Conservation (phyloP, 2,329 filamentous ascomycete species). For the Phialophora expanda region DNA sequence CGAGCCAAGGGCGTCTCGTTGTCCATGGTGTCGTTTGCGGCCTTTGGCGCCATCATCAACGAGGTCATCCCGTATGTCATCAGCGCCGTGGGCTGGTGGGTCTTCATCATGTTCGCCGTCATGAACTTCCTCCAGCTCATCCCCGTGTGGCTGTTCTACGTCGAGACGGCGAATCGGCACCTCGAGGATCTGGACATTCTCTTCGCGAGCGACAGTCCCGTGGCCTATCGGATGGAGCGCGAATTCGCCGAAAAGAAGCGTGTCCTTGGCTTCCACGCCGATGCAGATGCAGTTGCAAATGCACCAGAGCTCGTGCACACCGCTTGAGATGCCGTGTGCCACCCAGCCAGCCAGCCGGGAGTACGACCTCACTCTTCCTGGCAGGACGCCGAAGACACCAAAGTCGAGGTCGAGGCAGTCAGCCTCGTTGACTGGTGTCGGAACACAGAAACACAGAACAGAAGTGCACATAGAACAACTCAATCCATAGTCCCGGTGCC, state of each 20-base stretch:
- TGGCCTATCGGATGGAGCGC: slow-evolving; percentile 40
- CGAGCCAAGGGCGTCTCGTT: slow-evolving; percentile 39
- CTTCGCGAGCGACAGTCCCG: slow-evolving; percentile 40
- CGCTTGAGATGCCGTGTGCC: not conserved
- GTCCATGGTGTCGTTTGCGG: slow-evolving; percentile 41
- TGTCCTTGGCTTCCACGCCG: slow-evolving; percentile 3
- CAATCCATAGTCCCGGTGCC: slow-evolving; percentile 12
- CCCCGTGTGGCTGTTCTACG: slow-evolving; percentile 45
- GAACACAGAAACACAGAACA: slow-evolving; percentile 8
- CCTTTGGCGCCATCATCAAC: slow-evolving; percentile 42
- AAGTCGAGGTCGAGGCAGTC: slow-evolving; percentile 4
- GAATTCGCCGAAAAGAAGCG: slow-evolving; percentile 27
- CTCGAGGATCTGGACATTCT: slow-evolving; percentile 46
- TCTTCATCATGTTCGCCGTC: slow-evolving; percentile 44
- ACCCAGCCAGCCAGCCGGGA: too few relatives aligned
- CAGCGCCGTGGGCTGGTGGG: slow-evolving; percentile 42
- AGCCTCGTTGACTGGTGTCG: not conserved
- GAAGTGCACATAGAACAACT: slow-evolving; percentile 5
- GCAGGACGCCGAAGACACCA: not conserved
- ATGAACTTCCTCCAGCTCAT: slow-evolving; percentile 42
- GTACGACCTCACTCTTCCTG: slow-evolving; percentile 9
- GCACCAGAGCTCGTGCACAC: too few relatives aligned
- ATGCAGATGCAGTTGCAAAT: too few relatives aligned
- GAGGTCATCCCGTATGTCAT: slow-evolving; percentile 47
- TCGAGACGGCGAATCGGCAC: slow-evolving; percentile 45